Evolutionary conservation across 345 rosid genomes (phyloP).

Genomic region (Corchorus olitorius): DNA sequence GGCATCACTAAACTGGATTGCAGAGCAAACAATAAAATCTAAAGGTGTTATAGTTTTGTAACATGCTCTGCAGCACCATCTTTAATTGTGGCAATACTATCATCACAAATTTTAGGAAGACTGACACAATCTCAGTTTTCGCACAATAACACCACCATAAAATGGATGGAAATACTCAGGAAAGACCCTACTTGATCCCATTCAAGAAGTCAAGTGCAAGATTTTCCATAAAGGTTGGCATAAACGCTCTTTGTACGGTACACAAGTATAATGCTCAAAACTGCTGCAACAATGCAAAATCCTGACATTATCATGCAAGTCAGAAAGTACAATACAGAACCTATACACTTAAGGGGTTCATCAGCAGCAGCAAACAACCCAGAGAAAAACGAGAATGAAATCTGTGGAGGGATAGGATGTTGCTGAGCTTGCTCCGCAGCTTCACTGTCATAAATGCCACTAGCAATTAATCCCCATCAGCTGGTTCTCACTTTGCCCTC

Average conservation of each 20-base stretch:
- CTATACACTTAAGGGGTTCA: constrained; percentile 71
- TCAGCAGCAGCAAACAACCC: constrained; percentile 33
- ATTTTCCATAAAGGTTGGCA: constrained; percentile 77
- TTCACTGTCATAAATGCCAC: constrained; percentile 82
- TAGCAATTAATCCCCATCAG: constrained; percentile 51
- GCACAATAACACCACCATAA: not conserved
- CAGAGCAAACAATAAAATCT: constrained; percentile 1
- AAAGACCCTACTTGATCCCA: not conserved
- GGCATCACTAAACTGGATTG: constrained; percentile 11
- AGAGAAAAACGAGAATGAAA: constrained; percentile 31
- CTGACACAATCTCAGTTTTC: not conserved
- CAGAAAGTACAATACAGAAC: constrained; percentile 85
- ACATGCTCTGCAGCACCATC: not conserved
- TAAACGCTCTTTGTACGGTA: constrained; percentile 81
- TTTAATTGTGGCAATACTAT: not conserved
- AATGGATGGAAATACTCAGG: not conserved
- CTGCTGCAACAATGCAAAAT: constrained; percentile 67
- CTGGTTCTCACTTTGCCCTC: no score
- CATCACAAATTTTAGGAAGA: constrained; percentile 7
- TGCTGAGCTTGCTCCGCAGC: constrained; percentile 78
- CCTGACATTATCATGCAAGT: constrained; percentile 96
- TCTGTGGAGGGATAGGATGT: constrained; percentile 23
- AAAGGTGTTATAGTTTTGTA: not conserved
- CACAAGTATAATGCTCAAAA: constrained; percentile 89
- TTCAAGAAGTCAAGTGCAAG: constrained; percentile 34